phyloP scores from a whole-genome alignment of 2,329 filamentous ascomycete species.

The Raffaelea deltoideospora region DNA sequence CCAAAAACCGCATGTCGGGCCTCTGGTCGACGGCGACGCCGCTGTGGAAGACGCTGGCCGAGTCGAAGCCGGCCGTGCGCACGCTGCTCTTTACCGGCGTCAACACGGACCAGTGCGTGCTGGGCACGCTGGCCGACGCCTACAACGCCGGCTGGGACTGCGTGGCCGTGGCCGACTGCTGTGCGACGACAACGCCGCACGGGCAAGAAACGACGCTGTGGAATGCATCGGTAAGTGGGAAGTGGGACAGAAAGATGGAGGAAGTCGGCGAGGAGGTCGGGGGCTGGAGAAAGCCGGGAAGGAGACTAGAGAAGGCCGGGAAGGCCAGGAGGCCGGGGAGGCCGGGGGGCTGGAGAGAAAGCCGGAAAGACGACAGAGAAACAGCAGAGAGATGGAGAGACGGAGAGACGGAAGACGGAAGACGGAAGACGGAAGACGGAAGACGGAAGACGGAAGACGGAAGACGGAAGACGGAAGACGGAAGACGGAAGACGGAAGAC shows the following conservation, averaged over 20 bases:
- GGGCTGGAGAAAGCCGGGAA: too few species aligned
- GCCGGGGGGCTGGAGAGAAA: too few species aligned
- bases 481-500: too few species aligned
- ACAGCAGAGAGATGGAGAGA: too few species aligned
- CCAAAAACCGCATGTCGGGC: conserved; percentile 44
- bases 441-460: too few species aligned
- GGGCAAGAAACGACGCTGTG: conserved; percentile 19
- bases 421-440: too few species aligned
- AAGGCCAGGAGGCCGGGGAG: too few species aligned
- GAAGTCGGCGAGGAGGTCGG: too few species aligned
- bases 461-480: too few species aligned
- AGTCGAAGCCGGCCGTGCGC: conserved; percentile 17
- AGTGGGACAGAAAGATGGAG: background rate
- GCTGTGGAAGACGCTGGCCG: conserved; percentile 23
- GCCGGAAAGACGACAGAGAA: too few species aligned
- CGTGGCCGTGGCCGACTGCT: conserved; percentile 37
- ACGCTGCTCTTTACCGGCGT: conserved; percentile 43
- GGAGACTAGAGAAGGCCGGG: too few species aligned
- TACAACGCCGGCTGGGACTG: conserved; percentile 41
- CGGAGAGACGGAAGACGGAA: too few species aligned
- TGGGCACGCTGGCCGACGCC: conserved; percentile 38
- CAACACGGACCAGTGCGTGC: conserved; percentile 47
- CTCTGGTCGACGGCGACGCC: conserved; percentile 31
- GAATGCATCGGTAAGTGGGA: conserved; percentile 20
- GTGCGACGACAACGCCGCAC: conserved; percentile 30